phyloP scores from a whole-genome alignment of 1,139 yeast species.

The Suhomyces taliae region DNA sequence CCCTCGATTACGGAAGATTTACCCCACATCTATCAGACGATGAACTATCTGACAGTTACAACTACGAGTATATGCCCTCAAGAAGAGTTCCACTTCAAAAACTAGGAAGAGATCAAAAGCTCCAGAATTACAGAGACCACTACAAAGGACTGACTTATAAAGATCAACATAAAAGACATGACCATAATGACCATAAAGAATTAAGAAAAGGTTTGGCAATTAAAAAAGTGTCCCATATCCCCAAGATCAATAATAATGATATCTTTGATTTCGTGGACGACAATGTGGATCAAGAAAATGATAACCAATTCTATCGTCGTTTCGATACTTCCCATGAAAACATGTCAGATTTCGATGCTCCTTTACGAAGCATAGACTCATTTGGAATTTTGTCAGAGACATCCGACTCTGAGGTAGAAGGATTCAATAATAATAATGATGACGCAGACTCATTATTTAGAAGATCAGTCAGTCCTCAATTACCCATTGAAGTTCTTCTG shows the following conservation, averaged over 20 bases:
- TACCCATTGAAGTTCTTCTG: conserved; percentile 4
- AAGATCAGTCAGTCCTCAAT: neutral
- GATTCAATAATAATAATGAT: neutral
- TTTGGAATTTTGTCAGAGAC: conserved; percentile 14
- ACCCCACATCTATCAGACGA: neutral
- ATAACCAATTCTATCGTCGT: conserved; percentile 8
- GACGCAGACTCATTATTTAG: conserved; percentile 4
- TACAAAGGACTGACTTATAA: neutral
- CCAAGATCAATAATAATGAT: neutral
- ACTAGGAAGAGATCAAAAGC: neutral
- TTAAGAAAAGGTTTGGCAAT: conserved; percentile 39
- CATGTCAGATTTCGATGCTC: conserved; percentile 13
- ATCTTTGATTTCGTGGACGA: conserved; percentile 15
- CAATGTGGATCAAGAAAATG: conserved; percentile 8
- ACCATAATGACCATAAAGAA: neutral
- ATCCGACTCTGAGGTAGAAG: conserved; percentile 10
- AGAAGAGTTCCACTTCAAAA: neutral
- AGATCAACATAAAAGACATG: too few relatives aligned
- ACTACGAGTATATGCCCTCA: neutral
- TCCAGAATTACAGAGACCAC: conserved; percentile 1
- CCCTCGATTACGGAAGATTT: neutral
- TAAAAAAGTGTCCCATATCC: conserved; percentile 17
- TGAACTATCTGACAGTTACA: neutral
- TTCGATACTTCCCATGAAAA: conserved; percentile 13
- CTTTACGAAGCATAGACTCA: conserved; percentile 6